Evolutionary conservation across 495 filamentous ascomycete species (phyloP), one percentile per base, ranked within the genome.

Genomic region (Penicillium soppii): DNA sequence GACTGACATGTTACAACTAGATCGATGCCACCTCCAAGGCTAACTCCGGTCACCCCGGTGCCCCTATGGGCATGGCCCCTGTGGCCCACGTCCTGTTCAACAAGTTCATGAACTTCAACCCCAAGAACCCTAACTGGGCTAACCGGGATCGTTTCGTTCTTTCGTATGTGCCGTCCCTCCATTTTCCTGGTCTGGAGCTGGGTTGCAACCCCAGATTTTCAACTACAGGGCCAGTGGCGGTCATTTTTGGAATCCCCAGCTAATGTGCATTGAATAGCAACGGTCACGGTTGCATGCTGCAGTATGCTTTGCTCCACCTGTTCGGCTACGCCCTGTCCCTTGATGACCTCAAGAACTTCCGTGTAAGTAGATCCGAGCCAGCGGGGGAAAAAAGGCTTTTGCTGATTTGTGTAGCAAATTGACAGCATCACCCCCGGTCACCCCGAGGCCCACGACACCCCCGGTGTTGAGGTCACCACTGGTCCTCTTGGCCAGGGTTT

Each of bases 31-130:
- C 91, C 69, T 85, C 86, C 71, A 83, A 87, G 68, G 89, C 92
- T 65, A 97, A 97, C 81, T 96, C 92, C 58, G 94, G 94, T 66
- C 94, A 99, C 78, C 94, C 94, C 68, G 94, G 94, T 80, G 94
- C 94, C 62, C 94, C 94, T 60, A 99, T 99, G 92, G 92, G 92
- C 76, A 90, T 98, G 94, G 94, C 94, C 64, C 94, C 95, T 39
- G 84, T 92, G 63, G 84, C 94, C 72, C 94, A 99, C 82, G 88
- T 99, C 65, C 87, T 99, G 59, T 99, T 90, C 79, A 95, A 95
- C 82, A 92, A 90, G 73, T 91, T 96, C 82, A 91, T 99, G 94
- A 94, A 73, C 65, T 99, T 97, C 82, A 99, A 99, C 86, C 94
- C 94, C 54, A 91, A 96, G 84, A 97, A 95, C 82, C 91, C 95